phyloP scores from a whole-genome alignment of 768 basidiomycete species.

The Tricholoma sp. region DNA sequence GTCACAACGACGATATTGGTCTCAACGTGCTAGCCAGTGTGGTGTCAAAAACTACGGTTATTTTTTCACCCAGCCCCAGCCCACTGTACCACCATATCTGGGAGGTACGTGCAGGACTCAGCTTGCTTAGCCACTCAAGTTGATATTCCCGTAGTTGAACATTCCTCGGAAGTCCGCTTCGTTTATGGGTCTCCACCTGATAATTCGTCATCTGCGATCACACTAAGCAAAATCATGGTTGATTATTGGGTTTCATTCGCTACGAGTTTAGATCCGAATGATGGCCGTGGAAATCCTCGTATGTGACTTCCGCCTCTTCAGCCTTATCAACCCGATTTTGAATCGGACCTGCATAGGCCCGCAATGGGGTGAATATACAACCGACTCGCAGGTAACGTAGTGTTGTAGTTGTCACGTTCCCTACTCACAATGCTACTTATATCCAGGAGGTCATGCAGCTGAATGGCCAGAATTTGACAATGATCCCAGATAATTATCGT shows the following conservation, averaged over 20 bases:
- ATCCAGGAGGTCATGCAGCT: constrained; percentile 21
- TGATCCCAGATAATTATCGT: constrained; percentile 24
- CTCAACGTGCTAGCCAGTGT: constrained; percentile 24
- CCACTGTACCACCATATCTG: not conserved
- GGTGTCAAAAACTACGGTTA: constrained; percentile 32
- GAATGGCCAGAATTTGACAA: constrained; percentile 19
- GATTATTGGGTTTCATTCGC: constrained; percentile 46
- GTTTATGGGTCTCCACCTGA: constrained; percentile 23
- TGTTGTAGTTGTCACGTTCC: not conserved
- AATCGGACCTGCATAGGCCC: constrained; percentile 13
- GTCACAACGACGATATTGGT: constrained; percentile 28
- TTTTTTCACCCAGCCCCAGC: constrained; percentile 32
- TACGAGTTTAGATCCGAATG: constrained; percentile 38
- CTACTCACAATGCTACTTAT: not conserved
- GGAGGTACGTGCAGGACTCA: not conserved
- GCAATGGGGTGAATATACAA: constrained; percentile 16
- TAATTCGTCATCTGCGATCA: constrained; percentile 11
- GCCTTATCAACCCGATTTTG: not conserved
- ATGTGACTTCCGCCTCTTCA: constrained; percentile 2
- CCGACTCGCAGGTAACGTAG: constrained; percentile 6
- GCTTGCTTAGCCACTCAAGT: not conserved
- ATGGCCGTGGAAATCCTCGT: constrained; percentile 32
- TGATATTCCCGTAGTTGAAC: constrained; percentile 17
- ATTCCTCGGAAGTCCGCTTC: constrained; percentile 25
- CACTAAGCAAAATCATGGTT: constrained; percentile 30